These are phyloP conservation scores for Leccinum arenicola DNA, from an alignment of 768 basidiomycete species.

Conservation along the genomic window DNA sequence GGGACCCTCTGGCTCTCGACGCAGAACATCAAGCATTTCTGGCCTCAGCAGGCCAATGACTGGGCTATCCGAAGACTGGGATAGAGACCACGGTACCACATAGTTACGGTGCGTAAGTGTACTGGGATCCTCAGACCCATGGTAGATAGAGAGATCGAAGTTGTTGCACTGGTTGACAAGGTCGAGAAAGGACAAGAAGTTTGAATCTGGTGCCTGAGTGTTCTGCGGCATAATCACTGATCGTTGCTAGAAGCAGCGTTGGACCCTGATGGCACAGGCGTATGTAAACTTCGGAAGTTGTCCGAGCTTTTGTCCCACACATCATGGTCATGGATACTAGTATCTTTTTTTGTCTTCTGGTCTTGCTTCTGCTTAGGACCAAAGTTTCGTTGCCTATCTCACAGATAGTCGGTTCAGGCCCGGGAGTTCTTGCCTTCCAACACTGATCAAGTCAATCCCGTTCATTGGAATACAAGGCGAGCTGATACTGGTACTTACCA, in stretches of 20 bases:
- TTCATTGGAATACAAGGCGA: background rate
- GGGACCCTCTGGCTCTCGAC: constrained; percentile 41
- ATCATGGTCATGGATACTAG: too few species aligned
- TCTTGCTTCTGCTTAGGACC: too few species aligned
- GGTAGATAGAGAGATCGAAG: constrained; percentile 40
- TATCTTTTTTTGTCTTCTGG: too few species aligned
- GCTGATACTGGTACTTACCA: background rate
- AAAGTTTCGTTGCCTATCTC: background rate
- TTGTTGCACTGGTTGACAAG: constrained; percentile 74
- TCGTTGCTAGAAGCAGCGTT: background rate
- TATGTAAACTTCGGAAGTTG: background rate
- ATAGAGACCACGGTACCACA: constrained; percentile 57
- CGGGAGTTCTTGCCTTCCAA: background rate
- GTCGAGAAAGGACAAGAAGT: constrained; percentile 49
- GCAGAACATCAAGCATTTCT: constrained; percentile 51
- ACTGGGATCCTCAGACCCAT: constrained; percentile 22
- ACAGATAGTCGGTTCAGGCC: background rate
- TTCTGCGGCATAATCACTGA: constrained; percentile 7
- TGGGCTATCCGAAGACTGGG: constrained; percentile 47
- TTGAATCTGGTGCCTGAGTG: background rate
- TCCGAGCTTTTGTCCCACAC: background rate
- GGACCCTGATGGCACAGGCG: background rate
- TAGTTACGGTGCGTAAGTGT: constrained; percentile 35
- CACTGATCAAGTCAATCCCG: background rate
- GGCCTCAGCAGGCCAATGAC: constrained; percentile 63